phyloP scores from a whole-genome alignment of 2,329 filamentous ascomycete genomes.

The Cladosporium sp. region DNA sequence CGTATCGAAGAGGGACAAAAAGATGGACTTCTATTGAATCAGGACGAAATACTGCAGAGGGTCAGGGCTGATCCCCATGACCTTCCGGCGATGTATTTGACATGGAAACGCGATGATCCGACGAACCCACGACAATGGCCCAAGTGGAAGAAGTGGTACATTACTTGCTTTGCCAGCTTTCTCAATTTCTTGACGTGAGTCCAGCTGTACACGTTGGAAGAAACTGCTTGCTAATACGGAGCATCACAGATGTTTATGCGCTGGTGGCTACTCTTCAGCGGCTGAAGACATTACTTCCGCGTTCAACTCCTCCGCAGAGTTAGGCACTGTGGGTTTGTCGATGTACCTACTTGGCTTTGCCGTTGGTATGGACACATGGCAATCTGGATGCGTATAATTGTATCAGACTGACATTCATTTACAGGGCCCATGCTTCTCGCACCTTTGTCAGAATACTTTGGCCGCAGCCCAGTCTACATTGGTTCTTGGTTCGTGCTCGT shows the following conservation, averaged over 20 bases:
- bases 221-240: background rate
- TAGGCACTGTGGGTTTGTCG: conserved; percentile 40
- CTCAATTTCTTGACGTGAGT: conserved; percentile 23
- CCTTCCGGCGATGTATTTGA: conserved; percentile 18
- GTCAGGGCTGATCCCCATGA: conserved; percentile 17
- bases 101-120: conserved; percentile 17
- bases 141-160: conserved; percentile 36
- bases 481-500: conserved; percentile 38
- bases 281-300: conserved; percentile 35
- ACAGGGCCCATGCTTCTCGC: conserved; percentile 15
- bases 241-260: conserved; percentile 18
- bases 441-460: conserved; percentile 17
- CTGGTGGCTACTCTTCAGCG: conserved; percentile 42
- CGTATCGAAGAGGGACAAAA: conserved; percentile 8
- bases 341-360: conserved; percentile 43
- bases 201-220: background rate
- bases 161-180: conserved; percentile 35
- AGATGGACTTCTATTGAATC: conserved; percentile 12
- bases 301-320: conserved; percentile 36
- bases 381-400: background rate
- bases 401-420: background rate
- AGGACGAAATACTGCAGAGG: conserved; percentile 14
- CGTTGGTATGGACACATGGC: conserved; percentile 17
- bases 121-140: conserved; percentile 39
- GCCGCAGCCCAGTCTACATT: conserved; percentile 17